Conservation (phyloP, 1,284 basidiomycete genomes). For the Leccinum angustisporum region DNA sequence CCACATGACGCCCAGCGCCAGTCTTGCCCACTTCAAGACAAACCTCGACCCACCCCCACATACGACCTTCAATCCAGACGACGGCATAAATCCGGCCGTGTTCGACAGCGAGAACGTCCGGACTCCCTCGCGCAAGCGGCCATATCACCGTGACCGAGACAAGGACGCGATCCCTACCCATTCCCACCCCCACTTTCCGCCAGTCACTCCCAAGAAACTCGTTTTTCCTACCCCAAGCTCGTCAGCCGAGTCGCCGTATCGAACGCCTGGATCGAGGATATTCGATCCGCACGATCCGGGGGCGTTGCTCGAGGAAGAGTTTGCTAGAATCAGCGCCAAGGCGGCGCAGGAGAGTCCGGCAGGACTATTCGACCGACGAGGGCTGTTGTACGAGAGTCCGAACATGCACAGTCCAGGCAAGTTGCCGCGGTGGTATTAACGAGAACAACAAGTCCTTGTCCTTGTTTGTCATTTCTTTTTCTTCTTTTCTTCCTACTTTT, state of each 20-base stretch:
- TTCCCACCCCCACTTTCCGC: constrained; percentile 36
- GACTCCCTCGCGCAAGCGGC: constrained; percentile 55
- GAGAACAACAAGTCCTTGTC: background rate
- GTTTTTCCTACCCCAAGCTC: constrained; percentile 40
- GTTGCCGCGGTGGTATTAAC: constrained; percentile 52
- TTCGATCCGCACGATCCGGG: constrained; percentile 70
- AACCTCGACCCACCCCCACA: constrained; percentile 59
- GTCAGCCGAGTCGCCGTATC: constrained; percentile 49
- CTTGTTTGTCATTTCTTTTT: background rate
- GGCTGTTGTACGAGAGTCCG: constrained; percentile 63
- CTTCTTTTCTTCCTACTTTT: background rate
- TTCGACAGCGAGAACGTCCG: constrained; percentile 43
- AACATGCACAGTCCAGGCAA: constrained; percentile 46
- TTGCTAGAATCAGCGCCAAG: constrained; percentile 48
- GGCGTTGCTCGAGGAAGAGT: constrained; percentile 62
- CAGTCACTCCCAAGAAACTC: constrained; percentile 59
- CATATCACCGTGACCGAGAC: constrained; percentile 32
- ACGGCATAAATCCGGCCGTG: constrained; percentile 39
- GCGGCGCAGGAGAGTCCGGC: constrained; percentile 52
- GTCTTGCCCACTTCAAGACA: constrained; percentile 62
- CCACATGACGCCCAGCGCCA: constrained; percentile 63
- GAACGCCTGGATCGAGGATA: constrained; percentile 55
- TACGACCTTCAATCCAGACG: constrained; percentile 38
- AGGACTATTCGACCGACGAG: constrained; percentile 52
- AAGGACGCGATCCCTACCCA: constrained; percentile 17